phyloP scores from a whole-genome alignment of 768 basidiomycete species.

The Trametes meyenii region DNA sequence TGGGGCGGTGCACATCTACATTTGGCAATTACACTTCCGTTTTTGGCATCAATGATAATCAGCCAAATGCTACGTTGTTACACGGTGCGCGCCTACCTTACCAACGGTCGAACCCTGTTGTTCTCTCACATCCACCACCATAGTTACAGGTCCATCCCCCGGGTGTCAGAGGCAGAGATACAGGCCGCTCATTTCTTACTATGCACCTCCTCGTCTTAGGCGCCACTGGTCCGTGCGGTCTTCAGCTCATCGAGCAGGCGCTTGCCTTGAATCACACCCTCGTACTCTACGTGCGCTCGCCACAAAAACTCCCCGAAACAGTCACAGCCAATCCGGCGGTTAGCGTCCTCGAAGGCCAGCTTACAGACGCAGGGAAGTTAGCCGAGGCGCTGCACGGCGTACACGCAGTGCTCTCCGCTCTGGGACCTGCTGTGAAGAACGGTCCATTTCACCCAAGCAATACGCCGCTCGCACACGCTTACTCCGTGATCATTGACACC shows the following conservation, averaged over 20 bases:
- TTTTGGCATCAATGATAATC: no score
- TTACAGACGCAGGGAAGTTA: conserved; percentile 54
- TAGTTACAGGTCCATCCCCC: no score
- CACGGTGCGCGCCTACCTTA: no score
- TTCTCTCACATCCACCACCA: no score
- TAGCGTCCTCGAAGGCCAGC: conserved; percentile 54
- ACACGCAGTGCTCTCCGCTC: conserved; percentile 65
- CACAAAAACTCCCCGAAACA: conserved; percentile 61
- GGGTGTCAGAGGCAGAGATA: no score
- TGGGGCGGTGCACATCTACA: no score
- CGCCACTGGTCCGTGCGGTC: conserved; percentile 64
- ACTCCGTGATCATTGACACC: conserved; percentile 53
- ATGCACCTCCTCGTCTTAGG: conserved; percentile 72
- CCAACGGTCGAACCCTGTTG: no score
- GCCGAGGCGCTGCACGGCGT: conserved; percentile 56
- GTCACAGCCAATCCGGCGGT: conserved; percentile 48
- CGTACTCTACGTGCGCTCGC: conserved; percentile 65
- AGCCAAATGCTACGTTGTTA: no score
- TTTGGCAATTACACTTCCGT: no score
- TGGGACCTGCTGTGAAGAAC: conserved; percentile 53
- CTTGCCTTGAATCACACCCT: conserved; percentile 50
- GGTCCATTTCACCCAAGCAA: conserved; percentile 47
- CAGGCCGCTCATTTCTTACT: neutral
- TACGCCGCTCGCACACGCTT: conserved; percentile 66
- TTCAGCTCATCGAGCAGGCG: conserved; percentile 57